phyloP scores from a whole-genome alignment of 495 filamentous ascomycete genomes.

The Platismatia glauca region DNA sequence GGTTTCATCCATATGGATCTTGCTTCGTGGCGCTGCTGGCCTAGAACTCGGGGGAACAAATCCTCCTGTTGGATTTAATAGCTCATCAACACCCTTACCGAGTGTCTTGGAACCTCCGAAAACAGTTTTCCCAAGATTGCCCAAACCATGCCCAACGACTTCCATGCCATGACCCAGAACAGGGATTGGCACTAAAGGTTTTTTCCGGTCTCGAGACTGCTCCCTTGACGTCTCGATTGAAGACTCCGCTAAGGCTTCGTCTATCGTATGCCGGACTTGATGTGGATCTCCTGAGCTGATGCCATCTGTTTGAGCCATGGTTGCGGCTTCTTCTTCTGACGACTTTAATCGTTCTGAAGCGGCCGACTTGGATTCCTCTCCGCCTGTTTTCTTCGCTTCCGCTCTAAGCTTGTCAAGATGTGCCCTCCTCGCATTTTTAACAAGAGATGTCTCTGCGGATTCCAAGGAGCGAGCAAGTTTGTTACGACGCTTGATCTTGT shows the following conservation, averaged over 20 bases:
- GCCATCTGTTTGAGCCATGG: slow-evolving; percentile 58
- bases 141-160: slow-evolving; percentile 55
- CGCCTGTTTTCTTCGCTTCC: slow-evolving; percentile 55
- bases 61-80: slow-evolving; percentile 4
- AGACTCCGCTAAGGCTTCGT: slow-evolving; percentile 53
- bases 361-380: slow-evolving; percentile 45
- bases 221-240: slow-evolving; percentile 26
- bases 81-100: slow-evolving; percentile 10
- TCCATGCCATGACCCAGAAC: slow-evolving; percentile 36
- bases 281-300: slow-evolving; percentile 78
- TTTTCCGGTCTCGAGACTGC: slow-evolving; percentile 27
- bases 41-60: not conserved
- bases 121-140: slow-evolving; percentile 46
- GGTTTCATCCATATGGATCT: not conserved
- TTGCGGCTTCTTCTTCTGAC: slow-evolving; percentile 46
- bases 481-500: slow-evolving; percentile 74
- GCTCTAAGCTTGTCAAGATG: slow-evolving; percentile 57
- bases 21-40: not conserved
- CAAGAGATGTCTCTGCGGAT: slow-evolving; percentile 72
- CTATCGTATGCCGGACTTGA: slow-evolving; percentile 62
- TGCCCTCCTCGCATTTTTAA: slow-evolving; percentile 66
- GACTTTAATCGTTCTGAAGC: slow-evolving; percentile 32
- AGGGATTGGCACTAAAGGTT: slow-evolving; percentile 30
- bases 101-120: slow-evolving; percentile 43
- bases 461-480: slow-evolving; percentile 66